These are phyloP conservation scores for Austroboletus eburneus DNA, from an alignment of 768 basidiomycete species.

Conservation along the genomic window DNA sequence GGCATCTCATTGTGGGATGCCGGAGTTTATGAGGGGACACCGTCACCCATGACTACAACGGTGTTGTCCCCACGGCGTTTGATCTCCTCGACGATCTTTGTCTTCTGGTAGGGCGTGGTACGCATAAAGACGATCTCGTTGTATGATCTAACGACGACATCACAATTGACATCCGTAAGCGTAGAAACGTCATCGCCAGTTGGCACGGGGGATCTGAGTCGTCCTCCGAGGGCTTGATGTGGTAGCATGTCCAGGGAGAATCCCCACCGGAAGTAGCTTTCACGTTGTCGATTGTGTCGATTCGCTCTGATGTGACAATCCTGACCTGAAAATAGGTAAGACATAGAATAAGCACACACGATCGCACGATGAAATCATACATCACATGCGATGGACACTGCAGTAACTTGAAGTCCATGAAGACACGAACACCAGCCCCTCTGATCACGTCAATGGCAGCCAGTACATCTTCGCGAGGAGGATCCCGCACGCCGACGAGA, in stretches of 20 bases:
- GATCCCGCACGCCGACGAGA: constrained; percentile 52
- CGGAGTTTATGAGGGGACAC: no score
- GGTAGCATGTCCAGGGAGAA: constrained; percentile 12
- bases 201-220: constrained; percentile 39
- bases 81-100: constrained; percentile 53
- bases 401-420: constrained; percentile 56
- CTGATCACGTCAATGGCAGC: constrained; percentile 44
- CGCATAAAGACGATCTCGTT: constrained; percentile 50
- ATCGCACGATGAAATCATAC: constrained; percentile 26
- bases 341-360: background rate
- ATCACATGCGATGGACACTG: constrained; percentile 46
- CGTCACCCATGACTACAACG: constrained; percentile 55
- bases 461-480: constrained; percentile 49
- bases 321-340: constrained; percentile 31
- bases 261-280: constrained; percentile 13
- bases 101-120: constrained; percentile 54
- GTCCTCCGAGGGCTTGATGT: constrained; percentile 35
- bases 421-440: constrained; percentile 48
- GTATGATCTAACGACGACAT: constrained; percentile 34
- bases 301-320: constrained; percentile 38
- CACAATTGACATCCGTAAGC: constrained; percentile 37
- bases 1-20: no score
- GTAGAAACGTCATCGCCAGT: constrained; percentile 42
- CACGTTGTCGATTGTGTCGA: constrained; percentile 32
- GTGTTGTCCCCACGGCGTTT: constrained; percentile 44